phyloP scores from a whole-genome alignment of 1,284 basidiomycete species.

The Thecaphora thlaspeos region DNA sequence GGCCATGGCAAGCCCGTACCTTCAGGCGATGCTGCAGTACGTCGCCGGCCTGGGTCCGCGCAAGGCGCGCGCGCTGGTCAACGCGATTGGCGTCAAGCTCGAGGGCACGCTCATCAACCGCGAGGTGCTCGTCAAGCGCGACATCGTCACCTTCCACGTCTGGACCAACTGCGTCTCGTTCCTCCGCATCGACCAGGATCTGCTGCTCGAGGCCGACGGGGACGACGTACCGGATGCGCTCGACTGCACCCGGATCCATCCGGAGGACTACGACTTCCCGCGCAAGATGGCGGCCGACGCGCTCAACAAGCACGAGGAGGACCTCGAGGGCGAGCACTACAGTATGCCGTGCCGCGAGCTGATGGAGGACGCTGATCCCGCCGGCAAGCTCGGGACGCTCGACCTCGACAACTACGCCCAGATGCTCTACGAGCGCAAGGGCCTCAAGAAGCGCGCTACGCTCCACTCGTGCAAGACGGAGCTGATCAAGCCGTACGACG shows the following conservation, averaged over 20 bases:
- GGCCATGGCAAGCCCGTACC: constrained; percentile 81
- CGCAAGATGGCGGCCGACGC: constrained; percentile 98
- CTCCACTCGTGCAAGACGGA: constrained; percentile 75
- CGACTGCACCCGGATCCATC: constrained; percentile 93
- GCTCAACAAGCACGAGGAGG: constrained; percentile 68
- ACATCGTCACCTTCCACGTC: constrained; percentile 42
- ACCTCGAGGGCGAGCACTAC: constrained; percentile 51
- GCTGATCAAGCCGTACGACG: constrained; percentile 79
- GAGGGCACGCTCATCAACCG: constrained; percentile 53
- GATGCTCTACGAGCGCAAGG: constrained; percentile 66
- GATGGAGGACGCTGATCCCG: constrained; percentile 78
- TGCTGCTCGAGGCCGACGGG: constrained; percentile 63
- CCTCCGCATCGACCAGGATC: constrained; percentile 65
- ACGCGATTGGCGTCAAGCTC: constrained; percentile 44
- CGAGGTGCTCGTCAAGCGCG: constrained; percentile 37
- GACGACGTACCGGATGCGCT: constrained; percentile 79
- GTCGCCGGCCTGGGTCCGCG: constrained; percentile 91
- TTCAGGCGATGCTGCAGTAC: constrained; percentile 81
- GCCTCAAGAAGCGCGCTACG: constrained; percentile 64
- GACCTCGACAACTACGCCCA: constrained; percentile 95
- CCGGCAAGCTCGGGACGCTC: constrained; percentile 81
- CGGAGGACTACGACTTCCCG: constrained; percentile 95
- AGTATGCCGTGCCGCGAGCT: constrained; percentile 63
- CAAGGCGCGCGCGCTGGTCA: constrained; percentile 82
- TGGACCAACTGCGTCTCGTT: constrained; percentile 68